Evolutionary conservation across 305 asterid genomes (phyloP), one percentile per base, ranked within the genome.

Genomic region (Solanum hybrid): DNA sequence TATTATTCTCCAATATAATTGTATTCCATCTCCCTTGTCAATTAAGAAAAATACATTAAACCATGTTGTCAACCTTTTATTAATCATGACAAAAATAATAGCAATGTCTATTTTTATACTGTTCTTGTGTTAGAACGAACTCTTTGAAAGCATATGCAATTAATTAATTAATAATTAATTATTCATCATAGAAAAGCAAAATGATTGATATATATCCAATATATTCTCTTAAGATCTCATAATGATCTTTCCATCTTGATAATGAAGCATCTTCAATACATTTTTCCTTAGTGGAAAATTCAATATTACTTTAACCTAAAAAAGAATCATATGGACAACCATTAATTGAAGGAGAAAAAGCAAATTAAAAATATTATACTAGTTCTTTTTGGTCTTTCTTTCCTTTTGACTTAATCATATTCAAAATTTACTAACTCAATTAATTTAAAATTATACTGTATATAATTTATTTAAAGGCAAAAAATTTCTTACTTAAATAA

Each of bases 241-340:
- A 82, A 46, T 75, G 27, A 35, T 82, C 31, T 29, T 82, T 82
- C 29, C 29, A 17, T 51, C 64, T 35, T 34, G 51, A 88, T 87
- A 91, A 90, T 87, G 91, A 66, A 87, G 90, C 90, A 90, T 92
- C 87, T 82, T 82, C 40, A 16, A 17, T 42, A 29, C 29, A 82
- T 46, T 82, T 88, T 89, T 89, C 88, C 85, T 31, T 75, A 79
- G 78, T 76, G 31, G 79, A 27, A 26, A 40, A 60, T 87, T 66
- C 20, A 89, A 76, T 38, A 46, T 69, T 42, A 86, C 89, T 85
- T 66, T 89, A 90, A 85, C 80, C 92, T 85, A 85, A 88, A 90
- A 42, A 88, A 86, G 90, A 90, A 90, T 71, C 78, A 13, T 34
- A 77, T 17, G 40, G 84, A 77, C 13, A 11, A 35, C 37, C 46